Conservation (phyloP, 345 rosid genomes). For the Linum lewisii region DNA sequence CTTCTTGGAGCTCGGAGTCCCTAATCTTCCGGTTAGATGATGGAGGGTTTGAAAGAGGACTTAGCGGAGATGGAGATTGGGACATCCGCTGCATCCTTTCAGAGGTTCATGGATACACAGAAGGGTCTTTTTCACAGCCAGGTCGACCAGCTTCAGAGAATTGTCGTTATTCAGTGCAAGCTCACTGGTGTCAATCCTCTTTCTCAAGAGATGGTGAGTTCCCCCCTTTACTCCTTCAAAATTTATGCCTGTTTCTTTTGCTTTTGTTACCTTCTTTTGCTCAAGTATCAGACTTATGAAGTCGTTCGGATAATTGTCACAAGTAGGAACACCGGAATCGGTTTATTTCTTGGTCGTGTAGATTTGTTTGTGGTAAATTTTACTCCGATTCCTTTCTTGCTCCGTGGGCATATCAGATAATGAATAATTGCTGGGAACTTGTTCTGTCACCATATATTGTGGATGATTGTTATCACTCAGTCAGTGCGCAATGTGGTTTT, state of each 20-base stretch:
- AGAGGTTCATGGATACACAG: constrained; percentile 53
- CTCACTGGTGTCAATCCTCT: constrained; percentile 98
- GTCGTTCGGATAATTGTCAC: neutral
- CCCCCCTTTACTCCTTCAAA: neutral
- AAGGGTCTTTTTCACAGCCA: constrained; percentile 68
- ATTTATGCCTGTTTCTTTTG: neutral
- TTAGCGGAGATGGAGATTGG: constrained; percentile 37
- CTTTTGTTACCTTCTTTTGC: neutral
- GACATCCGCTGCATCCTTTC: constrained; percentile 54
- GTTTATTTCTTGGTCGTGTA: neutral
- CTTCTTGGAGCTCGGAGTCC: constrained; percentile 1
- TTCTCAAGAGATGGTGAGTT: constrained; percentile 89
- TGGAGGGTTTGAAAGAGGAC: constrained; percentile 19
- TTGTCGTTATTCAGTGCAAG: constrained; percentile 79
- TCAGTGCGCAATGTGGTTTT: neutral
- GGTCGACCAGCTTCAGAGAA: constrained; percentile 70
- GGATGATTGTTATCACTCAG: neutral
- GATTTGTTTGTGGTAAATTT: neutral
- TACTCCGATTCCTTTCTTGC: neutral
- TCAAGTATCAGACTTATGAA: neutral
- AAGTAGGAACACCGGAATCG: neutral
- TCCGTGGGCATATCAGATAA: neutral
- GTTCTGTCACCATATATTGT: neutral
- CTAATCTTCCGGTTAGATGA: constrained; percentile 11
- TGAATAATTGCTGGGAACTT: neutral